phyloP scores from a whole-genome alignment of 2,329 filamentous ascomycete species.

The Dactylellina leptospora region DNA sequence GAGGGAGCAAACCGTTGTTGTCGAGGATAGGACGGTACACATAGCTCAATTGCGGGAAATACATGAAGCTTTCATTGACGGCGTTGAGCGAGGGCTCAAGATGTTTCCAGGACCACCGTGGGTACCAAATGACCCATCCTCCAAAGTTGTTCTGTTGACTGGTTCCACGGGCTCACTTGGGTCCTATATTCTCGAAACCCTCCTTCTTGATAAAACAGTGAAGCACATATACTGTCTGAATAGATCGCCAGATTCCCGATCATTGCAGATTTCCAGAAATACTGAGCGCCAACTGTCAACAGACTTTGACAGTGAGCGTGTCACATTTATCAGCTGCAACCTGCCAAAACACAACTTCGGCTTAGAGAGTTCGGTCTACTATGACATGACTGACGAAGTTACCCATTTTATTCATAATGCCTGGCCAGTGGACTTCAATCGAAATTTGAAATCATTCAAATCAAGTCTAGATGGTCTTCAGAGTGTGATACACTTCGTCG shows the following conservation, averaged over 20 bases:
- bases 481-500: slow-evolving; percentile 61
- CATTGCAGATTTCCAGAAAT: slow-evolving; percentile 33
- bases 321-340: slow-evolving; percentile 64
- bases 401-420: slow-evolving; percentile 68
- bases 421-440: slow-evolving; percentile 68
- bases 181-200: slow-evolving; percentile 60
- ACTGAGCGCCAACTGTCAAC: slow-evolving; percentile 60
- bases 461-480: slow-evolving; percentile 65
- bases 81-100: not conserved
- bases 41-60: not conserved
- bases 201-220: slow-evolving; percentile 57
- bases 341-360: slow-evolving; percentile 64
- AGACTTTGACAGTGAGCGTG: slow-evolving; percentile 25
- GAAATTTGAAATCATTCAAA: slow-evolving; percentile 65
- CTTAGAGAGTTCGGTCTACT: slow-evolving; percentile 60
- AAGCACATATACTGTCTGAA: slow-evolving; percentile 63
- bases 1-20: not conserved
- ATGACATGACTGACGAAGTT: slow-evolving; percentile 61
- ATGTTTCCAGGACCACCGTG: not conserved
- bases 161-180: slow-evolving; percentile 62
- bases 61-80: slow-evolving; percentile 6
- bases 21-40: not conserved
- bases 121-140: not conserved
- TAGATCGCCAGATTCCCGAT: slow-evolving; percentile 58
- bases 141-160: slow-evolving; percentile 60